Evolutionary conservation across 441 rosid genomes (phyloP), one percentile per base, ranked within the genome.

Genomic region (Macaranga tanarius): DNA sequence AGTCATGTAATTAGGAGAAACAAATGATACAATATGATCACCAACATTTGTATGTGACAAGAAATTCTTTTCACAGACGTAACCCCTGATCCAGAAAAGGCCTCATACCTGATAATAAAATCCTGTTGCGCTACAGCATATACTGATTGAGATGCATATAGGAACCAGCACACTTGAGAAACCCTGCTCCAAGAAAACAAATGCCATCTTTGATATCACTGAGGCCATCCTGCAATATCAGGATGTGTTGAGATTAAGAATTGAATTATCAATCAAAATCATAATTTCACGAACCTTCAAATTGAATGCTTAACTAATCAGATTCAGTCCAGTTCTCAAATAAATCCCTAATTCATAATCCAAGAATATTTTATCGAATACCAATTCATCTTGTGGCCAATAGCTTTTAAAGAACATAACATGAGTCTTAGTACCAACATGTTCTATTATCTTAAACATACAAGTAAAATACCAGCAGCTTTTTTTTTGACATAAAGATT

Each of bases 171-270:
- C 79, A 62, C 73, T 67, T 22, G 96, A 82, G 82, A 86, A 90
- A n/a, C 97, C 95, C 69, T 91, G 98, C 88, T 91, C 93, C 84
- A 86, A 83, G 72, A 95, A 91, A 62, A 92, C 85, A 75, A 95
- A 95, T 72, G 96, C 99, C 96, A 95, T 90, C 88, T 95, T 95
- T 72, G 98, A 95, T 80, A 95, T 86, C 65, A 95, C 99, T 61
- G 99, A 92, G 62, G 99, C 96, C 90, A 95, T 90, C 82, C 99
- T 95, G 93, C 84, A 78, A 69, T 72, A 11, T 42, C 9, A 59
- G 47, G 34, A 74, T 25, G 72, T 73, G 62, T 76, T 55, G 69
- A 44, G 12, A 69, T 42, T 23, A 31, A 67, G 57, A n/a, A 31
- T 25, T 47, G 31, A 15, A 25, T 25, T 47, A 9, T n/a, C 4